A percentile compares a stretch with the other conserved stretches of the same genome.
Evolutionary conservation across 2,329 filamentous ascomycete genomes (phyloP).

Genomic region (Madurella mycetomatis): DNA sequence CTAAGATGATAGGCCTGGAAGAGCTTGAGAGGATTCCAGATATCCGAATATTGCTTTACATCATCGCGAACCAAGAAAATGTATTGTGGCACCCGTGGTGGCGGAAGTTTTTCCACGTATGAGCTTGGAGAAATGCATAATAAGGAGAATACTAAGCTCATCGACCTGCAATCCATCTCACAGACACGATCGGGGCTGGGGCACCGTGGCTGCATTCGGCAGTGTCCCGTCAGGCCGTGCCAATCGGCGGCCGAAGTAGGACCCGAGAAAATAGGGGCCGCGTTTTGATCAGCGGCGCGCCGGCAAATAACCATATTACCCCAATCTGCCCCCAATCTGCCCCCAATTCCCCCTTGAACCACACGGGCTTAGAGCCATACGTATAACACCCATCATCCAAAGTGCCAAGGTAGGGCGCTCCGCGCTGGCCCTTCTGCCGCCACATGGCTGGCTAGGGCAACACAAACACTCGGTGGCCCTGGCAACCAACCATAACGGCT

Average conservation of each 20-base stretch:
- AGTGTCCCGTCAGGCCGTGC: constrained; percentile 16
- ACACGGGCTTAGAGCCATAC: constrained; percentile 9
- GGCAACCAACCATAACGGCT: constrained; percentile 4
- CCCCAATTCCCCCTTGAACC: constrained; percentile 11
- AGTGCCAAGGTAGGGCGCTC: constrained; percentile 23
- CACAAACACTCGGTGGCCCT: not conserved
- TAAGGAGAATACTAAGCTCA: not conserved
- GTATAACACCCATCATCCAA: constrained; percentile 20
- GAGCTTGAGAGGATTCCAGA: too few species aligned
- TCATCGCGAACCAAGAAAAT: not conserved
- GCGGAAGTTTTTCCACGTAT: constrained; percentile 13
- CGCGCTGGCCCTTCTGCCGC: constrained; percentile 13
- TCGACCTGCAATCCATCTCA: constrained; percentile 3
- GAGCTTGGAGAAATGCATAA: not conserved
- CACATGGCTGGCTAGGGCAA: not conserved
- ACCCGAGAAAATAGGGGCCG: constrained; percentile 6
- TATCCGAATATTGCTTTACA: not conserved
- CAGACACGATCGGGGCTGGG: constrained; percentile 11
- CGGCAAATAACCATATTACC: constrained; percentile 29
- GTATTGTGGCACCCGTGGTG: not conserved
- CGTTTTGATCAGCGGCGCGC: constrained; percentile 20
- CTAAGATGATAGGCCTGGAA: too few species aligned
- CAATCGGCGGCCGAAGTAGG: constrained; percentile 21
- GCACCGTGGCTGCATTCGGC: constrained; percentile 24
- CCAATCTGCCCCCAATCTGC: constrained; percentile 20